A percentile compares a stretch with the other conserved stretches of the same genome.
These are phyloP conservation scores for Aspergillus sparsus DNA, from an alignment of 495 filamentous ascomycete species.

Conservation along the genomic window DNA sequence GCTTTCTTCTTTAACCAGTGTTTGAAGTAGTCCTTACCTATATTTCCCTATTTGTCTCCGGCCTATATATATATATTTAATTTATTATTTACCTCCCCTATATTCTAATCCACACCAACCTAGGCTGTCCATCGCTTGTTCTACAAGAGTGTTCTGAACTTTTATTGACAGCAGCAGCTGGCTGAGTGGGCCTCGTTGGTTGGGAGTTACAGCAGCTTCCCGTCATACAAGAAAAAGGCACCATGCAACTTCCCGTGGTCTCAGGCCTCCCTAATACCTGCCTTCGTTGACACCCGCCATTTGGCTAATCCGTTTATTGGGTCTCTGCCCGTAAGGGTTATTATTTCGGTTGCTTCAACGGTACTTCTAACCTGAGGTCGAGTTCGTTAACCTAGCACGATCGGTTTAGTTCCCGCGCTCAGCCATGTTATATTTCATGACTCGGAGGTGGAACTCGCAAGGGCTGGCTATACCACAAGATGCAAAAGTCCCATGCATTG, in stretches of 20 bases:
- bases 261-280: slow-evolving; percentile 40
- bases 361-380: slow-evolving; percentile 21
- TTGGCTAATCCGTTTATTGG: slow-evolving; percentile 22
- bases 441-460: slow-evolving; percentile 11
- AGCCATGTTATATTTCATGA: slow-evolving; percentile 14
- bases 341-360: slow-evolving; percentile 33
- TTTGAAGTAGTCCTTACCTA: not conserved
- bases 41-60: not conserved
- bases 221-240: slow-evolving; percentile 35
- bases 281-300: slow-evolving; percentile 27
- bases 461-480: slow-evolving; percentile 4
- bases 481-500: slow-evolving; percentile 9
- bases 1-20: too few species aligned
- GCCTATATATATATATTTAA: not conserved
- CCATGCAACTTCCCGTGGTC: slow-evolving; percentile 44
- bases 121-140: slow-evolving; percentile 6
- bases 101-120: slow-evolving; percentile 17
- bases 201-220: slow-evolving; percentile 32
- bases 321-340: slow-evolving; percentile 16
- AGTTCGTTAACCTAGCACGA: slow-evolving; percentile 22
- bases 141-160: slow-evolving; percentile 6
- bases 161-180: slow-evolving; percentile 12
- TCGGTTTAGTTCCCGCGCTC: slow-evolving; percentile 13
- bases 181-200: slow-evolving; percentile 23
- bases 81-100: slow-evolving; percentile 9